Evolutionary conservation across 257 asterid genomes (phyloP).

Genomic region (Fraxinus anomala): DNA sequence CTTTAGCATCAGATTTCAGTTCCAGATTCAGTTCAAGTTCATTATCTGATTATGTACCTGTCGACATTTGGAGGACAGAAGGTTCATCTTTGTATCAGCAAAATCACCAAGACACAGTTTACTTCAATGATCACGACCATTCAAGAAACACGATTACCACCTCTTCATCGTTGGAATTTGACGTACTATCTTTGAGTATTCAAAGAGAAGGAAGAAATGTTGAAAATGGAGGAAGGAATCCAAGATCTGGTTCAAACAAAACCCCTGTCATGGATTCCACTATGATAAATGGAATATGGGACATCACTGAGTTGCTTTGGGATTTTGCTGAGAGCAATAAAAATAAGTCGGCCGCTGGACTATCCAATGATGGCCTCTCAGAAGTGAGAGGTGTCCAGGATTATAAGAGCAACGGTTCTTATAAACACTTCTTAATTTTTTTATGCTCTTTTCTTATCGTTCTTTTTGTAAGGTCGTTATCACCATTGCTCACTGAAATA

Average conservation of each 20-base stretch:
- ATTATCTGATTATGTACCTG: no score
- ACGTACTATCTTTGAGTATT: neutral
- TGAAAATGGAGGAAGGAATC: neutral
- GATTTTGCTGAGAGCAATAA: neutral
- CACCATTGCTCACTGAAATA: neutral
- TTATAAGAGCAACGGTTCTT: neutral
- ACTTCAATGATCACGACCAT: neutral
- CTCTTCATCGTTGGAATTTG: neutral
- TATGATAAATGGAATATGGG: neutral
- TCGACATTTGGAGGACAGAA: no score
- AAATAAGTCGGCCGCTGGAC: neutral
- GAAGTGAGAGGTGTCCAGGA: neutral
- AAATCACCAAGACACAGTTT: no score
- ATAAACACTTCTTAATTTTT: neutral
- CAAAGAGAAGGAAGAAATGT: neutral
- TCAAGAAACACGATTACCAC: neutral
- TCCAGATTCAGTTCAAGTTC: neutral
- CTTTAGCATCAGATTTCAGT: neutral
- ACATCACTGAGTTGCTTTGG: neutral
- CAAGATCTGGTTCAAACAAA: neutral
- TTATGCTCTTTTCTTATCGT: neutral
- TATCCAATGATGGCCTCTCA: neutral
- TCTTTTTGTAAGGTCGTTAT: neutral
- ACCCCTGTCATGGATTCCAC: neutral
- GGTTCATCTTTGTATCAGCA: no score